A percentile compares a stretch with the other conserved stretches of the same genome.
phyloP scores from a whole-genome alignment of 2,329 filamentous ascomycete genomes.

The Colletotrichum higginsianum region DNA sequence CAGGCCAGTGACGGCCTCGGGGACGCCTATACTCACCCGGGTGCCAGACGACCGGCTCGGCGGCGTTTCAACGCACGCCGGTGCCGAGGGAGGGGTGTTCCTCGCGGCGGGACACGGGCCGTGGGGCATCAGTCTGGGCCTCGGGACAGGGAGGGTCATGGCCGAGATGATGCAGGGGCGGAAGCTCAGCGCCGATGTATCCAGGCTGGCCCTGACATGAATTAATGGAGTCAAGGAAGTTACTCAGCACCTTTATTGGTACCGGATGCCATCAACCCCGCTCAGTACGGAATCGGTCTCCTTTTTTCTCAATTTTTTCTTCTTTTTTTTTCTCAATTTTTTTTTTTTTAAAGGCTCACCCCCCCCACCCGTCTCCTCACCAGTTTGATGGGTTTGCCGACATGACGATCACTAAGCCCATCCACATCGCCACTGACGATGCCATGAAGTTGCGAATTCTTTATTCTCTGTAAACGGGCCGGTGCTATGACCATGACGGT shows the following conservation, averaged over 20 bases:
- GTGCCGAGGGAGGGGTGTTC: constrained; percentile 74
- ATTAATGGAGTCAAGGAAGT: background rate
- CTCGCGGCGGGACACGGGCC: constrained; percentile 81
- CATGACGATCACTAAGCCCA: constrained; percentile 11
- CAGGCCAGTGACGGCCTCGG: constrained; percentile 76
- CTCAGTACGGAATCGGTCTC: background rate
- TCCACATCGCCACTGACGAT: constrained; percentile 22
- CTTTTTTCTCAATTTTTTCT: background rate
- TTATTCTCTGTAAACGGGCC: background rate
- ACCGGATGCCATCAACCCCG: background rate
- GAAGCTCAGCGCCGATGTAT: constrained; percentile 72
- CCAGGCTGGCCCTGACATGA: constrained; percentile 55
- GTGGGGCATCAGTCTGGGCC: constrained; percentile 77
- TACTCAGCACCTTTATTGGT: background rate
- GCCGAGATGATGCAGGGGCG: constrained; percentile 77
- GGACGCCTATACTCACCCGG: constrained; percentile 74
- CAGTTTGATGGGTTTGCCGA: constrained; percentile 13
- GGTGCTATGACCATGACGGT: constrained; percentile 17
- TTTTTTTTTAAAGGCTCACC: background rate
- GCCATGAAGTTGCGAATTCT: background rate
- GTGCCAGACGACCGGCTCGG: constrained; percentile 70
- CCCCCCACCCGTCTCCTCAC: background rate
- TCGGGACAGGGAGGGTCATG: constrained; percentile 80
- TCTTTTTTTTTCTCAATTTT: background rate
- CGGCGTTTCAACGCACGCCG: constrained; percentile 58